Evolutionary conservation across 2,329 filamentous ascomycete genomes (phyloP).

Genomic region (Albifimbria verrucaria): DNA sequence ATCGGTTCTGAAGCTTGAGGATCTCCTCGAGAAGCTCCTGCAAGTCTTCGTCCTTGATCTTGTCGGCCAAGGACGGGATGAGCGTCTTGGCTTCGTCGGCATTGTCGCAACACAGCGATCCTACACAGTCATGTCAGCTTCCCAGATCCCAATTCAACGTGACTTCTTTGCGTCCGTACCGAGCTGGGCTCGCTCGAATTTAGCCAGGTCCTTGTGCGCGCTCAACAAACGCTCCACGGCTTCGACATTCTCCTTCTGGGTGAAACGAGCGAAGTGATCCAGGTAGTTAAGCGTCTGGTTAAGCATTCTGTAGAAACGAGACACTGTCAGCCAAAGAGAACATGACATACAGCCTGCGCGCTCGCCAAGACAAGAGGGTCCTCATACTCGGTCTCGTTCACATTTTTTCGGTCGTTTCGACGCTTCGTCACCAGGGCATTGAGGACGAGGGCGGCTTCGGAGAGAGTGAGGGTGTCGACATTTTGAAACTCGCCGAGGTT

Average conservation of each 20-base stretch:
- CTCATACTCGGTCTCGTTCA: conserved; percentile 77
- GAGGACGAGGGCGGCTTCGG: conserved; percentile 87
- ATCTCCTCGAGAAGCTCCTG: conserved; percentile 88
- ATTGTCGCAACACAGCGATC: conserved; percentile 86
- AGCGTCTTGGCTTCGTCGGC: conserved; percentile 95
- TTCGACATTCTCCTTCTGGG: conserved; percentile 90
- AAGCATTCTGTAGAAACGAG: conserved; percentile 56
- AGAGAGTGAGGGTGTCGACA: conserved; percentile 87
- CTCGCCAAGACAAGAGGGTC: not conserved
- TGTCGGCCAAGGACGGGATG: conserved; percentile 83
- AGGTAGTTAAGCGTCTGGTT: conserved; percentile 89
- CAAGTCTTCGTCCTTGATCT: conserved; percentile 86
- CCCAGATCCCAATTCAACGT: conserved; percentile 78
- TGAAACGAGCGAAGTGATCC: conserved; percentile 92
- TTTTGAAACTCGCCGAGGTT: conserved; percentile 92
- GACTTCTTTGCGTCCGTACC: conserved; percentile 49
- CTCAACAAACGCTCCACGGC: conserved; percentile 87
- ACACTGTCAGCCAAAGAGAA: conserved; percentile 7
- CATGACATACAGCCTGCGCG: not conserved
- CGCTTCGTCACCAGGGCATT: conserved; percentile 83
- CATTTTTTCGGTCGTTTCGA: conserved; percentile 73
- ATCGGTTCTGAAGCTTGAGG: conserved; percentile 64
- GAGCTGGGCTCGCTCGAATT: conserved; percentile 91
- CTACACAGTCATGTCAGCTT: conserved; percentile 40
- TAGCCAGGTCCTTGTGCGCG: conserved; percentile 74